Conservation (phyloP, 257 asterid species). For the Solanum virginianum region DNA sequence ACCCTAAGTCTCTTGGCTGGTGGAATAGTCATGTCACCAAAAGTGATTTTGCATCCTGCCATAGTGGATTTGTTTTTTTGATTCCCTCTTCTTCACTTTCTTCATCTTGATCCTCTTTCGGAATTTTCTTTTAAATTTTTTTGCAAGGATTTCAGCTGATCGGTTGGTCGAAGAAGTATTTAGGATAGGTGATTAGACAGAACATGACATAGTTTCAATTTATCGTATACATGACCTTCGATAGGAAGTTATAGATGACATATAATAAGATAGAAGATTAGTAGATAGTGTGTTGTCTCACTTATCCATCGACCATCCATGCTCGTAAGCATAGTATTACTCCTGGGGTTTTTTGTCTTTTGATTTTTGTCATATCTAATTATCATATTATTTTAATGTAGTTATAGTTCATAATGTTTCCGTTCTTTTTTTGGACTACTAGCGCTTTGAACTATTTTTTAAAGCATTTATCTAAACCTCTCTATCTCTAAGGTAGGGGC, state of each 20-base stretch:
- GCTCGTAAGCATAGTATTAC: neutral
- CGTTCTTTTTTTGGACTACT: neutral
- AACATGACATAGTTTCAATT: neutral
- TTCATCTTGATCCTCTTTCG: neutral
- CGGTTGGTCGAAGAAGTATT: neutral
- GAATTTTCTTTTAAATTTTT: neutral
- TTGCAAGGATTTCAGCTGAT: neutral
- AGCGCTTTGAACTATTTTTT: neutral
- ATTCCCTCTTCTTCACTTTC: neutral
- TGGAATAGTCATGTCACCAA: neutral
- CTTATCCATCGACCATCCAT: neutral
- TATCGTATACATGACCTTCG: neutral
- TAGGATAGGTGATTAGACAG: neutral
- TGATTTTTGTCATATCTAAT: no score
- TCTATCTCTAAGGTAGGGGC: neutral
- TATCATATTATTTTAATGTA: no score
- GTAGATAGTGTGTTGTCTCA: neutral
- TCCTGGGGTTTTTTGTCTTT: no score
- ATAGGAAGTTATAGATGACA: neutral
- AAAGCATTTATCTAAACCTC: neutral
- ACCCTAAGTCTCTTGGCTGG: neutral
- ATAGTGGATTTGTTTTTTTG: neutral
- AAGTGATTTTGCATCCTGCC: neutral
- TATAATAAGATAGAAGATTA: neutral
- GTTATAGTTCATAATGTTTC: no score